A percentile compares a stretch with the other conserved stretches of the same genome.
These are phyloP conservation scores for Lojkania enalia DNA, from an alignment of 2,329 filamentous ascomycete genomes.

Conservation along the genomic window DNA sequence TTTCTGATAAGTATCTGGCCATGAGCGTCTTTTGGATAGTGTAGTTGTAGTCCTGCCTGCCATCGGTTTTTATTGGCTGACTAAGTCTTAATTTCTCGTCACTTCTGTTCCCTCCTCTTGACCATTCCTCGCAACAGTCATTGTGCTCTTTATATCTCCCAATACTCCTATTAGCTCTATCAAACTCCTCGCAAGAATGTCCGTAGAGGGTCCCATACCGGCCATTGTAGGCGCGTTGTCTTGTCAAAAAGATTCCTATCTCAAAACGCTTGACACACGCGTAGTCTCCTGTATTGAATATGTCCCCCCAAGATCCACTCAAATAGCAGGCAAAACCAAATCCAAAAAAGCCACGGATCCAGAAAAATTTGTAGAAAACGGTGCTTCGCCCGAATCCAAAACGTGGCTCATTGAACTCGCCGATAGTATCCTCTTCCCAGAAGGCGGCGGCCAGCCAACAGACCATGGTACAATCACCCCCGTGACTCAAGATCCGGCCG, in stretches of 20 bases:
- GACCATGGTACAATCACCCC: conserved; percentile 35
- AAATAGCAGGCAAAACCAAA: conserved; percentile 27
- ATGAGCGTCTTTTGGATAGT: too few relatives aligned
- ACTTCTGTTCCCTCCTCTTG: neutral
- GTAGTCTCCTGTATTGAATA: conserved; percentile 39
- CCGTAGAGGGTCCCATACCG: conserved; percentile 17
- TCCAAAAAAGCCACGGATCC: conserved; percentile 32
- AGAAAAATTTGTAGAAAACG: conserved; percentile 19
- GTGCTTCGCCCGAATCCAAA: conserved; percentile 15
- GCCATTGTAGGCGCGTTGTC: conserved; percentile 35
- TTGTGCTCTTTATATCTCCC: neutral
- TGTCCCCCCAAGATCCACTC: conserved; percentile 20
- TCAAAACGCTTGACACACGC: conserved; percentile 32
- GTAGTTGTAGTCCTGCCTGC: too few relatives aligned
- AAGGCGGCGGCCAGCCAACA: conserved; percentile 39
- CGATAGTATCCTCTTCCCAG: conserved; percentile 39
- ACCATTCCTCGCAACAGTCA: neutral
- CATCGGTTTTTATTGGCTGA: too few relatives aligned
- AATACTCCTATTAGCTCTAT: neutral
- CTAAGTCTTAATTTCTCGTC: too few relatives aligned
- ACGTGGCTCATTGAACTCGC: conserved; percentile 36
- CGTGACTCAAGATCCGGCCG: conserved; percentile 15
- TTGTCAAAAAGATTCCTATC: conserved; percentile 40
- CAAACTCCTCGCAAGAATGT: conserved; percentile 19
- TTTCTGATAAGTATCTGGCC: too few relatives aligned